phyloP scores from a whole-genome alignment of 1,284 basidiomycete genomes.

The Austroboletus novae-zelandiae region DNA sequence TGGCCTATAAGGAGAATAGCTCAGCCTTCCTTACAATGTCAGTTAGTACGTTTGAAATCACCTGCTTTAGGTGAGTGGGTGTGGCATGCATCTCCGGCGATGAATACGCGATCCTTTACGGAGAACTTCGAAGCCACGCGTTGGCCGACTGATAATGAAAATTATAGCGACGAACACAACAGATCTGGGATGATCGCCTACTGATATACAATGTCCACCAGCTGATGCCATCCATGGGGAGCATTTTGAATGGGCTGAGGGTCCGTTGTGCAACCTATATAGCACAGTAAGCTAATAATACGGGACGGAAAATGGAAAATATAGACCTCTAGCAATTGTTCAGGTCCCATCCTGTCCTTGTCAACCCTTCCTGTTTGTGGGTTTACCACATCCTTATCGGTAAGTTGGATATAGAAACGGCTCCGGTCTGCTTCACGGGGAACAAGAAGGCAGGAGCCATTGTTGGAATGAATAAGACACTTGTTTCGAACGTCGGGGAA shows the following conservation, averaged over 20 bases:
- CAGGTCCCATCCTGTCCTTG: conserved; percentile 41
- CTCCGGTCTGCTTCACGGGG: conserved; percentile 41
- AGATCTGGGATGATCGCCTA: conserved; percentile 6
- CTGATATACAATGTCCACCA: conserved; percentile 49
- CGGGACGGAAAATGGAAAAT: neutral
- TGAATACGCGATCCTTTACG: conserved; percentile 43
- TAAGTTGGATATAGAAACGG: conserved; percentile 48
- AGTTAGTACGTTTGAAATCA: conserved; percentile 4
- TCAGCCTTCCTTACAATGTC: neutral
- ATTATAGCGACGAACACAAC: neutral
- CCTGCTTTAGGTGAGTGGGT: conserved; percentile 55
- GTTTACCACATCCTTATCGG: conserved; percentile 36
- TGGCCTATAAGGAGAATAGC: conserved; percentile 39
- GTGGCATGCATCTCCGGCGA: conserved; percentile 48
- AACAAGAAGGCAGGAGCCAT: conserved; percentile 48
- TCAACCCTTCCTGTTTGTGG: conserved; percentile 38
- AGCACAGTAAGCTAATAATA: neutral
- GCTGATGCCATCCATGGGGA: conserved; percentile 40
- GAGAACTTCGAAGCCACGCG: conserved; percentile 45
- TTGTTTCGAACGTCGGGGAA: conserved; percentile 63
- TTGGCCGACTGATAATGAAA: conserved; percentile 38
- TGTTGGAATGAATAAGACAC: conserved; percentile 54
- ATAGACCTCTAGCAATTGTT: conserved; percentile 39
- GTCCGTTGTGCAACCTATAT: conserved; percentile 23
- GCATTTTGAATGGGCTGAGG: conserved; percentile 44